Evolutionary conservation across 306 rosid genomes (phyloP).

Genomic region (Quercus glauca): DNA sequence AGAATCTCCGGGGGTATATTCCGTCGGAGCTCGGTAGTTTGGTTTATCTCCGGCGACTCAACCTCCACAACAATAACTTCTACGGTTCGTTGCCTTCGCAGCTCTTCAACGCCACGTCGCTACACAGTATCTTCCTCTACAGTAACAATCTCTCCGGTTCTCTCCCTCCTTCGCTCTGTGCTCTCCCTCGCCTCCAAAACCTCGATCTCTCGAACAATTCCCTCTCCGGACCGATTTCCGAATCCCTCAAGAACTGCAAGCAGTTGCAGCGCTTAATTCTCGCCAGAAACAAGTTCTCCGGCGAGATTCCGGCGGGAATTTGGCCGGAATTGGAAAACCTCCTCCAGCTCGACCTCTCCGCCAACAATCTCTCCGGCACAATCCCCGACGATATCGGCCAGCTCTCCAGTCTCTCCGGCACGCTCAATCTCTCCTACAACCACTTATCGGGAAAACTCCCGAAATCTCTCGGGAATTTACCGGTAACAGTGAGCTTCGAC

Average conservation of each 20-base stretch:
- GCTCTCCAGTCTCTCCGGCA: conserved; percentile 66
- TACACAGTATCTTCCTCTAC: conserved; percentile 80
- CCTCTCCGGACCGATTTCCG: conserved; percentile 53
- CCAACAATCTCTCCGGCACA: conserved; percentile 56
- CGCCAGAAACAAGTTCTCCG: conserved; percentile 59
- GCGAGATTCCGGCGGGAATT: conserved; percentile 57
- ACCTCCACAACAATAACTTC: conserved; percentile 69
- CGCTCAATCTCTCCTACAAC: conserved; percentile 83
- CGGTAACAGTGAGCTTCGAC: conserved; percentile 77
- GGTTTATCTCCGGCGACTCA: conserved; percentile 76
- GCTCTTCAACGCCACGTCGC: conserved; percentile 86
- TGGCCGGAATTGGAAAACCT: conserved; percentile 57
- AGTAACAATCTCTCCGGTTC: conserved; percentile 84
- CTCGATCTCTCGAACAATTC: conserved; percentile 87
- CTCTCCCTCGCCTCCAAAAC: conserved; percentile 74
- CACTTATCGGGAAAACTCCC: conserved; percentile 74
- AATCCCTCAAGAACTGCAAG: conserved; percentile 48
- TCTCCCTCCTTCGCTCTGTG: conserved; percentile 63
- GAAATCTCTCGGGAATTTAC: conserved; percentile 65
- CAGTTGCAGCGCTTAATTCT: conserved; percentile 69
- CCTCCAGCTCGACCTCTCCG: conserved; percentile 72
- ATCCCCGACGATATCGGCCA: conserved; percentile 64
- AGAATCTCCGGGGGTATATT: conserved; percentile 75
- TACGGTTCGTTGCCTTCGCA: conserved; percentile 70
- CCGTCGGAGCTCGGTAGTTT: conserved; percentile 92